A percentile compares a stretch with the other conserved stretches of the same genome.
These are phyloP conservation scores for Ascocoryne sarcoides DNA, from an alignment of 2,329 filamentous ascomycete species.

Conservation along the genomic window DNA sequence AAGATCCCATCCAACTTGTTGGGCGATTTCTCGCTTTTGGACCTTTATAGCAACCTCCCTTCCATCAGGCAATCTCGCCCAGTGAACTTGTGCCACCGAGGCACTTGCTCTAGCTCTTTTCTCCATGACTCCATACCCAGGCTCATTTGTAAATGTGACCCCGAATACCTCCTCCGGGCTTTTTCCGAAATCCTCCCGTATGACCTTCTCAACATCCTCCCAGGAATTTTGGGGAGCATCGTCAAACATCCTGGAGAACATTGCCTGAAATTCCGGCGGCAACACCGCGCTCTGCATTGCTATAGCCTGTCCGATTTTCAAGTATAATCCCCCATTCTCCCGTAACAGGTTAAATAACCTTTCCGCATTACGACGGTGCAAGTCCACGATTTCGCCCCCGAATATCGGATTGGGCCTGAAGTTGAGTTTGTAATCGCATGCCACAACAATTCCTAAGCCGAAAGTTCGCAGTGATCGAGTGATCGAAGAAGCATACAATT, in stretches of 20 bases:
- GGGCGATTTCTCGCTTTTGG: constrained; percentile 87
- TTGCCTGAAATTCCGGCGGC: constrained; percentile 88
- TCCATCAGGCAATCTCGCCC: constrained; percentile 78
- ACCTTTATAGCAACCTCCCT: constrained; percentile 92
- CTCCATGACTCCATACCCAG: constrained; percentile 58
- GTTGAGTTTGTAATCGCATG: constrained; percentile 93
- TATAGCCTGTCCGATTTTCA: constrained; percentile 97
- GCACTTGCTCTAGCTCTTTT: constrained; percentile 61
- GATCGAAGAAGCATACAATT: constrained; percentile 71
- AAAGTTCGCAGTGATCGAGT: constrained; percentile 77
- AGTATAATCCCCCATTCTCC: constrained; percentile 82
- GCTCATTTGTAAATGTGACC: constrained; percentile 65
- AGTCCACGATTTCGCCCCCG: constrained; percentile 62
- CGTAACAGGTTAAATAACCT: constrained; percentile 73
- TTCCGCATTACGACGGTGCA: constrained; percentile 79
- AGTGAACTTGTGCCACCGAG: constrained; percentile 94
- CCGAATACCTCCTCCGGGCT: constrained; percentile 87
- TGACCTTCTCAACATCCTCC: constrained; percentile 76
- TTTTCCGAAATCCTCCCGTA: constrained; percentile 81
- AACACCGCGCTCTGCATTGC: constrained; percentile 96
- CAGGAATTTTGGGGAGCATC: constrained; percentile 91
- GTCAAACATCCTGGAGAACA: constrained; percentile 96
- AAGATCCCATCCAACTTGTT: constrained; percentile 88
- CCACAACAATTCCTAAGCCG: constrained; percentile 66
- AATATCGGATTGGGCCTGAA: constrained; percentile 73